These are phyloP conservation scores for Handroanthus guayacan DNA, from an alignment of 257 asterid species.

Conservation along the genomic window DNA sequence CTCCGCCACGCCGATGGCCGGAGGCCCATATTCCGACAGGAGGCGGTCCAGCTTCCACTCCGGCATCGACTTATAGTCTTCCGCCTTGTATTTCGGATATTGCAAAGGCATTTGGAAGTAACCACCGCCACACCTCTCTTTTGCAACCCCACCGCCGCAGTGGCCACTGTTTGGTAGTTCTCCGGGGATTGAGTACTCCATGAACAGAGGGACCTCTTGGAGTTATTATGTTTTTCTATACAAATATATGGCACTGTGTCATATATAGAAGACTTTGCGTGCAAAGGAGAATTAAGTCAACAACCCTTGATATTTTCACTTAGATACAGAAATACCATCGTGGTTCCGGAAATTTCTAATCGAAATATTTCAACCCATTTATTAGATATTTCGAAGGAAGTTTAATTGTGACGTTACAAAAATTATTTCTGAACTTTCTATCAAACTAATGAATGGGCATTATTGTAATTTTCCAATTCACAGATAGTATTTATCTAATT, in stretches of 20 bases:
- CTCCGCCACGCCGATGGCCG: slow-evolving; percentile 40
- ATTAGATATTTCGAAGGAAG: no score
- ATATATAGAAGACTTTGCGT: slow-evolving; percentile 29
- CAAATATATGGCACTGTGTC: background rate
- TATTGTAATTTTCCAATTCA: no score
- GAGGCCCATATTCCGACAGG: slow-evolving; percentile 47
- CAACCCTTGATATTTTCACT: background rate
- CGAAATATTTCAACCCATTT: no score
- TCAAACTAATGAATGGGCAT: no score
- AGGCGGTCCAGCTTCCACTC: slow-evolving; percentile 53
- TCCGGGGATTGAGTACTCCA: background rate
- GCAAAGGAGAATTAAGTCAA: background rate
- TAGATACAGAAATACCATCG: no score
- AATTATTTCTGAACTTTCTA: no score
- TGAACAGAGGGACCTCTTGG: background rate
- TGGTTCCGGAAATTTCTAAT: no score
- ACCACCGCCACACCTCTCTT: slow-evolving; percentile 6
- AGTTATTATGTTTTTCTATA: background rate
- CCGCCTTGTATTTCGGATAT: slow-evolving; percentile 48
- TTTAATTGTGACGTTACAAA: no score
- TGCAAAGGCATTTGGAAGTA: slow-evolving; percentile 57
- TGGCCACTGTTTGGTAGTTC: background rate
- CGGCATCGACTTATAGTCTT: slow-evolving; percentile 51
- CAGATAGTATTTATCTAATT: no score
- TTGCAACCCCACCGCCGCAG: background rate